Evolutionary conservation across 441 rosid genomes (phyloP).

Genomic region (Gossypium gossypioides): DNA sequence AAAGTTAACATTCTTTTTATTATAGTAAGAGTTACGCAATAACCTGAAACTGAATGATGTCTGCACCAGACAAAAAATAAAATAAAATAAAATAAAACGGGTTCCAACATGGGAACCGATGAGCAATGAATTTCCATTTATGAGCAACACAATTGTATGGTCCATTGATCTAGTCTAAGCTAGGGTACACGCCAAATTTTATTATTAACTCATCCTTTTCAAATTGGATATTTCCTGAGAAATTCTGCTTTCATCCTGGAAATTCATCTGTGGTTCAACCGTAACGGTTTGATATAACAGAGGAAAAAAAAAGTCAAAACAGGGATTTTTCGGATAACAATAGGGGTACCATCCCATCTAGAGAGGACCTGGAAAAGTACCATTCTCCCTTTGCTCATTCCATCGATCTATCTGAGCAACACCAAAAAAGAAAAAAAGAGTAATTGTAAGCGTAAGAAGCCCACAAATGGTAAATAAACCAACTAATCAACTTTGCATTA

Average conservation of each 20-base stretch:
- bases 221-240: not conserved
- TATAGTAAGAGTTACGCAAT: not conserved
- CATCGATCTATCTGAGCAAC: constrained; percentile 57
- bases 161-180: not conserved
- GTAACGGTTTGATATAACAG: not conserved
- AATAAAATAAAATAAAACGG: not conserved
- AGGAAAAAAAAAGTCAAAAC: not conserved
- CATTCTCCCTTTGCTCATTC: constrained; percentile 96
- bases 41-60: not conserved
- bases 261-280: not conserved
- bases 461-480: not conserved
- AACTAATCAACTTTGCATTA: not conserved
- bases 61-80: not conserved
- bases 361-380: constrained; percentile 93
- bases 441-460: not conserved
- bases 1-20: not conserved
- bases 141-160: not conserved
- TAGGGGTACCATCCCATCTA: constrained; percentile 27
- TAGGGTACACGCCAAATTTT: not conserved
- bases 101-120: not conserved
- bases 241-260: not conserved
- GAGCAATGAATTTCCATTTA: not conserved
- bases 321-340: not conserved
- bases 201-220: not conserved
- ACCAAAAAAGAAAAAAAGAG: not conserved